A percentile compares a stretch with the other conserved stretches of the same genome.
Conservation (phyloP, 2,329 filamentous ascomycete species). For the Aspergillus pseudotamarii region DNA sequence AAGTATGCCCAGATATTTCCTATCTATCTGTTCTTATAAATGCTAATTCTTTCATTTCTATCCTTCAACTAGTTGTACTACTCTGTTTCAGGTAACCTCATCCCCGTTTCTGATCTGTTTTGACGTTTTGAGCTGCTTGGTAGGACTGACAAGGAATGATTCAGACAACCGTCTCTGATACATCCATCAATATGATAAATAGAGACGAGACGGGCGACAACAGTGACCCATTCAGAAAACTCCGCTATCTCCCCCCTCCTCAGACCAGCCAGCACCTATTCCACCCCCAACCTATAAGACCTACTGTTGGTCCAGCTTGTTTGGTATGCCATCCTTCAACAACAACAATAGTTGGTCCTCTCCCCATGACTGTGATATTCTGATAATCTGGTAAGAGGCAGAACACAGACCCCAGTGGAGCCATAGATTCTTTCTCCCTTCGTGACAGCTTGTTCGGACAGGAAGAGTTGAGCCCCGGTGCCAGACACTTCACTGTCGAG, state of each 20-base stretch:
- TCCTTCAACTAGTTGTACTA: neutral
- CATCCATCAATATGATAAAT: neutral
- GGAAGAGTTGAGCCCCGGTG: neutral
- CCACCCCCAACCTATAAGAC: neutral
- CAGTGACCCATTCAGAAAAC: neutral
- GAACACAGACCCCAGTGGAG: neutral
- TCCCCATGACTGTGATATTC: neutral
- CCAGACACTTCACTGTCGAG: neutral
- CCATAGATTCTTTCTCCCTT: neutral
- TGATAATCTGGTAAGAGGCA: neutral
- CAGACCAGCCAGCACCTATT: neutral
- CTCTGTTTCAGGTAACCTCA: neutral
- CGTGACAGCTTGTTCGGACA: neutral
- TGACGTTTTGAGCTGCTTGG: neutral
- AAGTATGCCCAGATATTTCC: neutral
- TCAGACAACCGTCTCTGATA: neutral
- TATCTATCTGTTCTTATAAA: neutral
- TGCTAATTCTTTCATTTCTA: neutral
- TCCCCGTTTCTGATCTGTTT: neutral
- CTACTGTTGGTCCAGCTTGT: neutral
- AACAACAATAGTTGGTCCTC: no score
- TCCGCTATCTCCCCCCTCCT: conserved; percentile 10
- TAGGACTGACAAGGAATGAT: neutral
- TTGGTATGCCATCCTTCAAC: neutral
- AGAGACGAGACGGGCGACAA: neutral